A percentile compares a stretch with the other conserved stretches of the same genome.
phyloP scores from a whole-genome alignment of 2,329 filamentous ascomycete species.

The Remersonia thermophila region DNA sequence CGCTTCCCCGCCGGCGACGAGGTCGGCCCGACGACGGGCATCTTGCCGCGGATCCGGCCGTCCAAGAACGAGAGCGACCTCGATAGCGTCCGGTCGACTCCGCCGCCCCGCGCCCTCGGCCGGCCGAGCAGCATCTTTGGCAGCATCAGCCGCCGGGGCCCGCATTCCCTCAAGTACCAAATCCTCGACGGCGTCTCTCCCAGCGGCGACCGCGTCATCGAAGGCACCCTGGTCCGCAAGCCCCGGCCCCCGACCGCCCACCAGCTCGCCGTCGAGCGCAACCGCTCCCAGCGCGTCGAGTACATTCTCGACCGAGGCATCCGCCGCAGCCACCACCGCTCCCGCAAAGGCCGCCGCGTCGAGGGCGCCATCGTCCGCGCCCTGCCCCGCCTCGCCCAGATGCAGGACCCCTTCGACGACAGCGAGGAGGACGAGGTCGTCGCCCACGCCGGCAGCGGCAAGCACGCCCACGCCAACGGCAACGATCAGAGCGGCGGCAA shows the following conservation, averaged over 20 bases:
- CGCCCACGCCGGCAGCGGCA: constrained; percentile 22
- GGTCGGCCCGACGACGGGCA: constrained; percentile 40
- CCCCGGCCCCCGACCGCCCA: constrained; percentile 68
- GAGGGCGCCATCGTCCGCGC: constrained; percentile 58
- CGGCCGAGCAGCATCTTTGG: constrained; percentile 24
- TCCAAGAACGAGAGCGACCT: constrained; percentile 48
- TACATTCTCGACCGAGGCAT: constrained; percentile 68
- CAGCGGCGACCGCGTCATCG: constrained; percentile 38
- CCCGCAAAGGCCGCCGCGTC: constrained; percentile 47
- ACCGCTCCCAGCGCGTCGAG: constrained; percentile 67
- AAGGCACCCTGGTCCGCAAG: constrained; percentile 46
- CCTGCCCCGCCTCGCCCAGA: constrained; percentile 48
- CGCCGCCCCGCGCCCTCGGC: constrained; percentile 31
- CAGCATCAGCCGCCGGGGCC: constrained; percentile 26
- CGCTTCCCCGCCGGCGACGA: constrained; percentile 30
- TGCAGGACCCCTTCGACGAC: constrained; percentile 45
- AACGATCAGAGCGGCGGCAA: constrained; percentile 1
- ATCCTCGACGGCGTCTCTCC: constrained; percentile 51
- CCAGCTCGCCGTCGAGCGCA: constrained; percentile 68
- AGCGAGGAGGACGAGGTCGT: constrained; percentile 46
- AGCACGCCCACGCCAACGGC: constrained; percentile 13
- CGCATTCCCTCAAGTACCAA: constrained; percentile 44
- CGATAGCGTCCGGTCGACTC: constrained; percentile 41
- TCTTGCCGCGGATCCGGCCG: constrained; percentile 50
- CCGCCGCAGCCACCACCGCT: constrained; percentile 50